These are phyloP conservation scores for Neurospora sp. DNA, from an alignment of 495 filamentous ascomycete genomes.

Conservation along the genomic window DNA sequence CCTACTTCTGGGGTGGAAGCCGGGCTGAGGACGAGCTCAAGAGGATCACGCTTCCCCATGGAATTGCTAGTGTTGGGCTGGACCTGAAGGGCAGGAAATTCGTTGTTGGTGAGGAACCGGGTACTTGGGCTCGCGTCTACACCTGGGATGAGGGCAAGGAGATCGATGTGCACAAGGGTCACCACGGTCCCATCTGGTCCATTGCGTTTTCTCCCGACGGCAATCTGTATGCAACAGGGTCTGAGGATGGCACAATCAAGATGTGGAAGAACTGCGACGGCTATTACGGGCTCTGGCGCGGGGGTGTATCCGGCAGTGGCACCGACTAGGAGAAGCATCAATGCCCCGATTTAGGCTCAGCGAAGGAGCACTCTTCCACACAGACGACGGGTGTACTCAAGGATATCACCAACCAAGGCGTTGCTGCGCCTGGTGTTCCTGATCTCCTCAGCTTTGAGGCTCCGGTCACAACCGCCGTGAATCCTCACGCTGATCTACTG, in stretches of 20 bases:
- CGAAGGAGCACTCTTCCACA: constrained; percentile 3
- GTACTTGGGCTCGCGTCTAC: constrained; percentile 93
- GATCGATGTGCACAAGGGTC: constrained; percentile 88
- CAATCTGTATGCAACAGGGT: constrained; percentile 90
- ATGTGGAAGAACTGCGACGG: constrained; percentile 58
- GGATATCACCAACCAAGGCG: background rate
- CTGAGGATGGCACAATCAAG: constrained; percentile 96
- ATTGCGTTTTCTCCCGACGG: constrained; percentile 89
- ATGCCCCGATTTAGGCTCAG: constrained; percentile 5
- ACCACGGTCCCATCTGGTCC: constrained; percentile 96
- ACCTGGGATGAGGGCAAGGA: constrained; percentile 74
- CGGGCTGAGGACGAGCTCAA: constrained; percentile 64
- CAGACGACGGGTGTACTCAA: background rate
- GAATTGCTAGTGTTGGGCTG: constrained; percentile 80
- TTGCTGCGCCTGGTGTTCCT: background rate
- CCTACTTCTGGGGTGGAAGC: constrained; percentile 83
- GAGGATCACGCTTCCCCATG: constrained; percentile 60
- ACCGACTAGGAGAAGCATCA: constrained; percentile 20
- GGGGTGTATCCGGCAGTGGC: constrained; percentile 20
- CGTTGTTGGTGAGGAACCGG: constrained; percentile 76
- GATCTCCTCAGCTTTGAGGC: constrained; percentile 7
- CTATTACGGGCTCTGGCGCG: constrained; percentile 44
- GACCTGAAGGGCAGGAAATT: constrained; percentile 72
- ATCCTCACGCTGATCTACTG: constrained; percentile 3
- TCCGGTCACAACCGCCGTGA: background rate